Evolutionary conservation across 208 protist genomes (phyloP).

Genomic region (Wallacemonas rigidus): DNA sequence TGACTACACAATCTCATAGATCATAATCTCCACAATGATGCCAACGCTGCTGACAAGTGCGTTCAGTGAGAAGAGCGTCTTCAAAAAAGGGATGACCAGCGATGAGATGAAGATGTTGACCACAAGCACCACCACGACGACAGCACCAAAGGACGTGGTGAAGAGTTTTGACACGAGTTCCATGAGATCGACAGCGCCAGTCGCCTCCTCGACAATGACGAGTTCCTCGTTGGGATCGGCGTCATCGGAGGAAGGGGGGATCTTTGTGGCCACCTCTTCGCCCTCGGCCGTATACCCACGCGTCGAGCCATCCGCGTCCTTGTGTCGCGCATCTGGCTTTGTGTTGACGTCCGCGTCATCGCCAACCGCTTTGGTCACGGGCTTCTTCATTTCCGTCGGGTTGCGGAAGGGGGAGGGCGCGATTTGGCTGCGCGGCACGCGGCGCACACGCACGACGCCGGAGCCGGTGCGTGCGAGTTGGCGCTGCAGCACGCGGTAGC

Average conservation of each 20-base stretch:
- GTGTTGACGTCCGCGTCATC: no score
- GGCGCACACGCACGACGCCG: conserved; percentile 25
- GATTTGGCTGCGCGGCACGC: conserved; percentile 19
- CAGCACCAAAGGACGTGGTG: conserved; percentile 81
- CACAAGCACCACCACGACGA: conserved; percentile 59
- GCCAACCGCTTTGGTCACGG: no score
- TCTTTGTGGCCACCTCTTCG: background rate
- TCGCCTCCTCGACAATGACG: conserved; percentile 27
- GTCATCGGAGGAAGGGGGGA: conserved; percentile 16
- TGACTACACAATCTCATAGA: conserved; percentile 71
- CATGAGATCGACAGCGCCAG: conserved; percentile 62
- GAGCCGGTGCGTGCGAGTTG: conserved; percentile 46
- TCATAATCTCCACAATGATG: conserved; percentile 81
- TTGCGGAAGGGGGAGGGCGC: conserved; percentile 8
- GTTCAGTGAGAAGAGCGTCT: conserved; percentile 82
- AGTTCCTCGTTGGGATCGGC: conserved; percentile 13
- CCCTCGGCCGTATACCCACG: conserved; percentile 3
- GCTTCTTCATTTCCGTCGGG: background rate
- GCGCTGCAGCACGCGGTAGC: conserved; percentile 64
- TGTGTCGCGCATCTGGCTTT: background rate
- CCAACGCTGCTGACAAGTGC: conserved; percentile 78
- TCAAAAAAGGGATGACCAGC: conserved; percentile 77
- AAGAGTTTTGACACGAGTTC: conserved; percentile 71
- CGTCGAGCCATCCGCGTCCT: background rate
- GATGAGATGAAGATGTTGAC: conserved; percentile 78